Percentiles rank a stretch among this genome's conserved stretches.
Conservation (phyloP, 495 filamentous ascomycete species). For the Aspergillus indologenus region DNA sequence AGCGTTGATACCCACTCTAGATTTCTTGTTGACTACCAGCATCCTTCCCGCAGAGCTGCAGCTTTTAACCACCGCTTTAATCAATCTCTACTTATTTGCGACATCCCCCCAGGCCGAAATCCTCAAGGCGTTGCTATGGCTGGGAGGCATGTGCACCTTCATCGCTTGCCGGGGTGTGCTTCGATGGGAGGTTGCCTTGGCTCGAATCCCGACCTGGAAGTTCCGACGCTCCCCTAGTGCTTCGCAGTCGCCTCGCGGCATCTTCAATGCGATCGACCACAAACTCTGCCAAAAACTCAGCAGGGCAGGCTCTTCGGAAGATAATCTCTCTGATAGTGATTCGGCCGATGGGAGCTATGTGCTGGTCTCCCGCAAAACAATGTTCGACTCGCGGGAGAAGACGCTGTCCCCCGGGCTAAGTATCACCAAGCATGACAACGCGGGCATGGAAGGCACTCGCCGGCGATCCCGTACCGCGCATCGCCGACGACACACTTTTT, state of each 20-base stretch:
- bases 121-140: slow-evolving; percentile 78
- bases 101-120: slow-evolving; percentile 81
- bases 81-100: slow-evolving; percentile 78
- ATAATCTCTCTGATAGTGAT: slow-evolving; percentile 45
- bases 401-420: slow-evolving; percentile 13
- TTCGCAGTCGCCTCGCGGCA: slow-evolving; percentile 44
- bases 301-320: slow-evolving; percentile 31
- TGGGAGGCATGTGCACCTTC: slow-evolving; percentile 76
- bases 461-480: slow-evolving; percentile 14
- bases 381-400: slow-evolving; percentile 21
- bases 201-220: slow-evolving; percentile 87
- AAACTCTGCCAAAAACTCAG: slow-evolving; percentile 45
- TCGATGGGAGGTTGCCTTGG: slow-evolving; percentile 81
- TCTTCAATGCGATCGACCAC: slow-evolving; percentile 52
- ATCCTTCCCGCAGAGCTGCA: slow-evolving; percentile 83
- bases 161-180: slow-evolving; percentile 70
- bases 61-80: slow-evolving; percentile 74
- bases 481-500: slow-evolving; percentile 53
- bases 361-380: slow-evolving; percentile 28
- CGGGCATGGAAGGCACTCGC: slow-evolving; percentile 24
- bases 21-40: slow-evolving; percentile 81
- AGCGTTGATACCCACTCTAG: slow-evolving; percentile 67
- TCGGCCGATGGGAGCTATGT: slow-evolving; percentile 22
- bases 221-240: slow-evolving; percentile 59
- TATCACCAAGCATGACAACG: slow-evolving; percentile 25